Base-by-base conservation (phyloP, 805 yeast species). In the Lipomyces kockii region DNA sequence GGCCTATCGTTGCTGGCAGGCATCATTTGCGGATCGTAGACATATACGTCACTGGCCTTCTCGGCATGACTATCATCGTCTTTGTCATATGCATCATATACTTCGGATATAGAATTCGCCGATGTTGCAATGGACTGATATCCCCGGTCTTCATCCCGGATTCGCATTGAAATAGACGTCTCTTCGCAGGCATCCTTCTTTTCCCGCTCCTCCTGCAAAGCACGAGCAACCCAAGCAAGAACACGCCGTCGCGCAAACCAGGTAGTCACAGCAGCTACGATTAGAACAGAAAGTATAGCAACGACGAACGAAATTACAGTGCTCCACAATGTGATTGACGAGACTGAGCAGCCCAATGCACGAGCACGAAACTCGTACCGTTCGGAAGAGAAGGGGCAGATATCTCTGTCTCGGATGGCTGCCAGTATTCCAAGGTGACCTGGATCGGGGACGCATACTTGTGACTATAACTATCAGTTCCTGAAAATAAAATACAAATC, bases 311-410 rank as follows among this genome's bases (percentile, higher is more conserved):
- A 55, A 7, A 66, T 57, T 14, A 66, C 69, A 2, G 67, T 60
- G 20, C 62, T 63, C 69, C 67, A 66, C 17, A 66, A 32, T 2
- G 69, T 66, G 43, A 63, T 34, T 7, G 69, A 59, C 7, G 69
- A 63, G 8, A 66, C 67, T 1, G 60, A 56, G 57, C 69, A 66
- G 25, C 69, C 69, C 3, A 66, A 46, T 1, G 43, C 61, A 20
- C 66, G 58, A 4, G 69, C 66, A n/a, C 69, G 66, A 54, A 66
- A 66, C 34, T 66, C 69, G 49, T 57, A 66, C 35, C 67, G 58
- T 54, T 66, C 69, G 29, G 49, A 27, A 12, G 56, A 29, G 20
- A 52, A 58, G n/a, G n/a, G n/a, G n/a, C n/a, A n/a, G n/a, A n/a
- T n/a, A n/a, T n/a, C n/a, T n/a, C n/a, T n/a, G n/a, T 66, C 67